Conservation (phyloP, 2,329 filamentous ascomycete genomes). For the Lecanicillium sp. region DNA sequence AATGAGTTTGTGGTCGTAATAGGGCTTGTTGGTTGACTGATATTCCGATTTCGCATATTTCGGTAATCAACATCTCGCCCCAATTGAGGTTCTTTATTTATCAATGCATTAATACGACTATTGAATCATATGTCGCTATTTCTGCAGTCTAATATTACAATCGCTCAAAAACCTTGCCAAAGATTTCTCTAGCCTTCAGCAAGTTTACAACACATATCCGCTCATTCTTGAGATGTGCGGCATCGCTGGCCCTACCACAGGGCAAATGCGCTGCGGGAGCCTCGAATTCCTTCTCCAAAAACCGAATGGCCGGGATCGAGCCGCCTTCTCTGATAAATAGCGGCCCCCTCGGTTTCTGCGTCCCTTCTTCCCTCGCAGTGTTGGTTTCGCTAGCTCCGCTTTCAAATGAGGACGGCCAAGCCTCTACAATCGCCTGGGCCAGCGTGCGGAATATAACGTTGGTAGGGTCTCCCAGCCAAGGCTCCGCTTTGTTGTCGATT, state of each 20-base stretch:
- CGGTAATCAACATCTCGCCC: too few relatives aligned
- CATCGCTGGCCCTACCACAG: slow-evolving; percentile 89
- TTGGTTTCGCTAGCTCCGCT: slow-evolving; percentile 9
- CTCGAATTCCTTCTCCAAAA: slow-evolving; percentile 87
- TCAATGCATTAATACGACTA: not conserved
- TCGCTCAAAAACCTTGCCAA: slow-evolving; percentile 73
- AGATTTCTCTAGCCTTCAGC: slow-evolving; percentile 86
- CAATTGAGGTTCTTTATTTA: not conserved
- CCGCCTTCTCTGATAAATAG: slow-evolving; percentile 94
- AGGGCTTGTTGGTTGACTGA: too few relatives aligned
- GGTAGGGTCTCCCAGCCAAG: slow-evolving; percentile 87
- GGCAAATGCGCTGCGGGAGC: slow-evolving; percentile 89
- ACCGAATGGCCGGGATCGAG: slow-evolving; percentile 88
- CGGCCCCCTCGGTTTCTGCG: slow-evolving; percentile 48
- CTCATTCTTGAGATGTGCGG: slow-evolving; percentile 92
- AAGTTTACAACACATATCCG: slow-evolving; percentile 81
- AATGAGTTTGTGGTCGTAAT: too few relatives aligned
- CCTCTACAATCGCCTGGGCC: slow-evolving; percentile 74
- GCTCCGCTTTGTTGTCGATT: slow-evolving; percentile 89
- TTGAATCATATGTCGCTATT: not conserved
- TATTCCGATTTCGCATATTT: too few relatives aligned
- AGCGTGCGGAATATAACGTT: slow-evolving; percentile 89
- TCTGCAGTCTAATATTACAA: slow-evolving; percentile 30
- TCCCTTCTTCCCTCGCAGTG: slow-evolving; percentile 4
- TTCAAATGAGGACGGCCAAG: slow-evolving; percentile 60